Evolutionary conservation across 139 green algal genomes (phyloP), one percentile per base, ranked within the genome.

Genomic region (Tetradesmus lagerheimii): DNA sequence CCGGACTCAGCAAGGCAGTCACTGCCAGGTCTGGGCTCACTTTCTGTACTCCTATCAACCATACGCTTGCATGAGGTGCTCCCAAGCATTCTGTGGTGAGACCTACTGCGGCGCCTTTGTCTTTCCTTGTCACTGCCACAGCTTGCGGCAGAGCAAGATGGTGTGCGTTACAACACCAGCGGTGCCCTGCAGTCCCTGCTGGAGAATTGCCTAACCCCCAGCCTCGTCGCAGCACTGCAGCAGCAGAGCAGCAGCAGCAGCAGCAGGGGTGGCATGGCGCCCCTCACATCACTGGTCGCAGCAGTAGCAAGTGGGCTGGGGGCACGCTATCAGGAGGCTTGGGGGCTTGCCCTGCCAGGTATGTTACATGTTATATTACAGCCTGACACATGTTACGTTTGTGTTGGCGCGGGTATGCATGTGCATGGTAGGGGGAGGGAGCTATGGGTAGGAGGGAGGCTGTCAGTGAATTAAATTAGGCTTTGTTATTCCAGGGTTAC

Each of bases 61-160:
- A n/a, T n/a, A n/a, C n/a, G n/a, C n/a, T n/a, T n/a, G n/a, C n/a
- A n/a, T n/a, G n/a, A n/a, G n/a, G n/a, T n/a, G n/a, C n/a, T n/a
- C n/a, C n/a, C n/a, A n/a, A n/a, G n/a, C n/a, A n/a, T n/a, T n/a
- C n/a, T n/a, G n/a, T n/a, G n/a, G n/a, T n/a, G n/a, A n/a, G n/a
- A n/a, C n/a, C n/a, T n/a, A n/a, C 66, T 76, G 66, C 29, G 37
- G 27, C 66, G 34, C 27, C 80, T 34, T 2, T 75, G 45, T 34
- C 11, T 80, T 78, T 11, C 38, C 50, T 74, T 25, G 11, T 50
- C 15, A 23, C 23, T 79, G 11, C 8, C 4, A 34, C 86, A 93
- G 90, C 92, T 98, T 77, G 87, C 45, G 1, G 95, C 95, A 3
- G 95, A 97, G 90, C 94, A 97, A 53, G 97, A 98, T 27, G 94